Evolutionary conservation across 2,329 filamentous ascomycete species (phyloP).

Genomic region (Penicillium sp.): DNA sequence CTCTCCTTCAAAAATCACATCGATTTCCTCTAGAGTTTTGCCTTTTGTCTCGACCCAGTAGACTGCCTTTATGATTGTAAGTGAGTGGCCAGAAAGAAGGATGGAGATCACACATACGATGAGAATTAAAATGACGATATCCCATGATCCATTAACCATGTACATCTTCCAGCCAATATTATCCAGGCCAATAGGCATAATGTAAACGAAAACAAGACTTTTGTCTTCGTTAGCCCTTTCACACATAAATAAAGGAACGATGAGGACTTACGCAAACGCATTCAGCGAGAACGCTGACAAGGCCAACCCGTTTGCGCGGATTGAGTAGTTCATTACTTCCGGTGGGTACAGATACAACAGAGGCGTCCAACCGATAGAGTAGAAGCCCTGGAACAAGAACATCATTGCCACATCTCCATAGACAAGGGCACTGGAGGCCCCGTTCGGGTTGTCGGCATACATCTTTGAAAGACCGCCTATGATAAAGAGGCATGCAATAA

Average conservation of each 20-base stretch:
- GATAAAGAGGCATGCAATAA: constrained; percentile 44
- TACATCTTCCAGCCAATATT: constrained; percentile 48
- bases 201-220: constrained; percentile 37
- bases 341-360: constrained; percentile 48
- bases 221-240: background rate
- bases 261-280: constrained; percentile 20
- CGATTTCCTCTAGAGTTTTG: constrained; percentile 30
- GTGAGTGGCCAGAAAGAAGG: background rate
- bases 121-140: constrained; percentile 31
- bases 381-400: constrained; percentile 52
- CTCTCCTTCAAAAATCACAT: constrained; percentile 24
- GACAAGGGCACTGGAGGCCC: constrained; percentile 23
- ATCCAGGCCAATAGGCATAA: constrained; percentile 41
- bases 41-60: constrained; percentile 27
- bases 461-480: constrained; percentile 49
- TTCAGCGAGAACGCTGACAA: constrained; percentile 29
- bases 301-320: constrained; percentile 47
- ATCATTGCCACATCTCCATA: constrained; percentile 48
- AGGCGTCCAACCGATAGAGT: constrained; percentile 50
- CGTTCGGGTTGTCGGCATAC: constrained; percentile 22
- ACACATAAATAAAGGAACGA: background rate
- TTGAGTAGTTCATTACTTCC: constrained; percentile 49
- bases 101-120: constrained; percentile 28
- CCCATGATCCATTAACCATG: constrained; percentile 46
- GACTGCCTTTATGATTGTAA: constrained; percentile 3